Percentiles rank a stretch among this genome's conserved stretches.
phyloP scores from a whole-genome alignment of 805 yeast genomes.

The Spathaspora boniae region DNA sequence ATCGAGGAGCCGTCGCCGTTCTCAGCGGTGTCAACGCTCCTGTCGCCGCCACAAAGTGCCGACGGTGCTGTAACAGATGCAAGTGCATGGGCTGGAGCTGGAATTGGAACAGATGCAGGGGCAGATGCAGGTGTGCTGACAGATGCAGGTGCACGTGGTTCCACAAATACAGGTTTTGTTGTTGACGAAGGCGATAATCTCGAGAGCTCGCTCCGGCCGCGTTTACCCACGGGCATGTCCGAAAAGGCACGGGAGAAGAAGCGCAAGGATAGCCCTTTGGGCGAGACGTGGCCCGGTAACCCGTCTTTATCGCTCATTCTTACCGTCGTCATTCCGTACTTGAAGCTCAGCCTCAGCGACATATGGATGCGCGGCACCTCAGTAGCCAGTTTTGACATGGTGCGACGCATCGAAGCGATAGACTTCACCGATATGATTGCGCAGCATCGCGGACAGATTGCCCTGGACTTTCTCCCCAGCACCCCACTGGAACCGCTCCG shows the following conservation, averaged over 20 bases:
- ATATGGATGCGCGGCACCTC: conserved; percentile 19
- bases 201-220: conserved; percentile 44
- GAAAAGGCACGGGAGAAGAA: conserved; percentile 50
- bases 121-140: neutral
- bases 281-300: conserved; percentile 55
- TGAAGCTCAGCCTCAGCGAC: conserved; percentile 26
- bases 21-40: neutral
- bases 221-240: conserved; percentile 61
- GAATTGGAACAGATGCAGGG: too few relatives aligned
- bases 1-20: conserved; percentile 11
- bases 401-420: conserved; percentile 40
- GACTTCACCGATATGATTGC: conserved; percentile 24
- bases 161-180: neutral
- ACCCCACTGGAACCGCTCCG: conserved; percentile 42
- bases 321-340: conserved; percentile 35
- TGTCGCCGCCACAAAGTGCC: neutral
- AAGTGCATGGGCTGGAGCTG: too few relatives aligned
- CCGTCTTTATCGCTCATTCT: conserved; percentile 44
- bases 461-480: conserved; percentile 41
- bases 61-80: neutral
- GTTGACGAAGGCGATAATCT: conserved; percentile 19
- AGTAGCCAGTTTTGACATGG: conserved; percentile 25
- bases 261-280: conserved; percentile 47
- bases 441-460: conserved; percentile 26
- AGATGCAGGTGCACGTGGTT: neutral